A percentile compares a stretch with the other conserved stretches of the same genome.
Evolutionary conservation across 2,329 filamentous ascomycete genomes (phyloP).

Genomic region (Cadophora malorum): DNA sequence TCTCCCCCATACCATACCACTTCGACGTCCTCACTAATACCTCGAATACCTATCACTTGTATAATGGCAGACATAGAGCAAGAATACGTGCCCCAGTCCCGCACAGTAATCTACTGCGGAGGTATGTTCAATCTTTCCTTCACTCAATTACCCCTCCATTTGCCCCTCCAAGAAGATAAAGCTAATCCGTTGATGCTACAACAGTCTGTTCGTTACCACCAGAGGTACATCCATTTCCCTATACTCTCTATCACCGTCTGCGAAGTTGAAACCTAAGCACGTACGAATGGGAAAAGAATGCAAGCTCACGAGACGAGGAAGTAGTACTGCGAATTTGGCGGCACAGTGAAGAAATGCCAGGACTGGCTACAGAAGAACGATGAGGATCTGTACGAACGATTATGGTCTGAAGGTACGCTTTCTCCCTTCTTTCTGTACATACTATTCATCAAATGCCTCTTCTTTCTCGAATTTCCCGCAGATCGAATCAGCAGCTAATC

Average conservation of each 20-base stretch:
- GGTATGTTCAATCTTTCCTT: conserved; percentile 33
- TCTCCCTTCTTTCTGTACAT: conserved; percentile 9
- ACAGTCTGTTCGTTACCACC: conserved; percentile 69
- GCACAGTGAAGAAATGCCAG: conserved; percentile 94
- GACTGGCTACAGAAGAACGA: conserved; percentile 88
- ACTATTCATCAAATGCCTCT: neutral
- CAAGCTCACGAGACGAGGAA: conserved; percentile 40
- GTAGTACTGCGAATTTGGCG: conserved; percentile 98
- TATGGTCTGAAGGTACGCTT: conserved; percentile 83
- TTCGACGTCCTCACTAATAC: neutral
- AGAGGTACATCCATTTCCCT: conserved; percentile 55
- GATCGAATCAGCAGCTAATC: neutral
- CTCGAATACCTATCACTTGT: neutral
- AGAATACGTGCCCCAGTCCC: conserved; percentile 42
- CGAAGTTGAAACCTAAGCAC: neutral
- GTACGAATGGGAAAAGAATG: neutral
- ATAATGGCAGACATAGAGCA: conserved; percentile 42
- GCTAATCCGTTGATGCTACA: conserved; percentile 23
- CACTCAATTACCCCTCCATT: conserved; percentile 30
- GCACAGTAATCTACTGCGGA: conserved; percentile 45
- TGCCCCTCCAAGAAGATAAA: conserved; percentile 14
- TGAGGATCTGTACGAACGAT: conserved; percentile 72
- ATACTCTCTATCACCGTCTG: no score
- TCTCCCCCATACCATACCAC: neutral
- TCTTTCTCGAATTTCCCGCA: neutral